Conservation (phyloP, 768 basidiomycete genomes). For the Hygrophoropsis aurantiaca region DNA sequence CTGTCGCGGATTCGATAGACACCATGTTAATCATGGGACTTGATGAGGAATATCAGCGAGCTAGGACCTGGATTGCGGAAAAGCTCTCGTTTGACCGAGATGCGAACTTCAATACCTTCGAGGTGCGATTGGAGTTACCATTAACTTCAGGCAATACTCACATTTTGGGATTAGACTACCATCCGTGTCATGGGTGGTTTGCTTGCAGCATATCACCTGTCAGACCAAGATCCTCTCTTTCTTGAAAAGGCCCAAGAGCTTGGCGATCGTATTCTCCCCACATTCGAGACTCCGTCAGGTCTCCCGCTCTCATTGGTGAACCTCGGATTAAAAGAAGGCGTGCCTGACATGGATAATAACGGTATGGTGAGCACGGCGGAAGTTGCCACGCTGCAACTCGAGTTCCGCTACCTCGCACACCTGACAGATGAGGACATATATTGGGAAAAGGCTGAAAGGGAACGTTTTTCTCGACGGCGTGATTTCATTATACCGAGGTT, state of each 20-base stretch:
- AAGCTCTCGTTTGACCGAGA: conserved; percentile 75
- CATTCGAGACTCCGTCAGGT: conserved; percentile 79
- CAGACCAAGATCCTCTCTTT: conserved; percentile 63
- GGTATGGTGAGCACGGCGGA: conserved; percentile 80
- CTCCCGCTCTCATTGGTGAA: conserved; percentile 83
- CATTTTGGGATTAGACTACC: conserved; percentile 62
- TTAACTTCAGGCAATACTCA: not conserved
- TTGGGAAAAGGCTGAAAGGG: conserved; percentile 80
- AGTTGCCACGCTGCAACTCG: conserved; percentile 85
- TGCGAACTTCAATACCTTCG: conserved; percentile 84
- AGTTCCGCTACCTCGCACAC: conserved; percentile 83
- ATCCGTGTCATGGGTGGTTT: conserved; percentile 92
- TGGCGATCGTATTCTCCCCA: conserved; percentile 80
- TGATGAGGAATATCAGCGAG: conserved; percentile 72
- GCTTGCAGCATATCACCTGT: conserved; percentile 81
- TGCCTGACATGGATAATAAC: conserved; percentile 56
- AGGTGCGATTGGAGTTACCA: no score
- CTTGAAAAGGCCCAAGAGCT: conserved; percentile 80
- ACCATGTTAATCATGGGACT: conserved; percentile 86
- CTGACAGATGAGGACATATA: conserved; percentile 77
- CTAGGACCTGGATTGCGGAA: conserved; percentile 73
- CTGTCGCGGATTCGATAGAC: conserved; percentile 85
- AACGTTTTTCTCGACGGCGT: conserved; percentile 22
- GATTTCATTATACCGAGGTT: not conserved
- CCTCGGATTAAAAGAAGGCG: conserved; percentile 57